Evolutionary conservation across 306 rosid genomes (phyloP).

Genomic region (Acacia confusa): DNA sequence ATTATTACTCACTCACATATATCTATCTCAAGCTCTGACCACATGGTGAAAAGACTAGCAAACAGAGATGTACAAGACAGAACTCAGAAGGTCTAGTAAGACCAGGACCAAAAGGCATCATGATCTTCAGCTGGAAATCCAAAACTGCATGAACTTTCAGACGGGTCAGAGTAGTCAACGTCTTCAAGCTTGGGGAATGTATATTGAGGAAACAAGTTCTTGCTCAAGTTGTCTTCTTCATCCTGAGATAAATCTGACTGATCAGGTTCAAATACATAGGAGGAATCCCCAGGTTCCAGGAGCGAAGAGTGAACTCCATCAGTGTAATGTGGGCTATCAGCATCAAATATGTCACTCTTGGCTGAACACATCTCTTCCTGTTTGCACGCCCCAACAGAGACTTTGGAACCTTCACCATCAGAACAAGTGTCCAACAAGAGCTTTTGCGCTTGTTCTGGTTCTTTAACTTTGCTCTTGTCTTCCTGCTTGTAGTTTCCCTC

Average conservation of each 20-base stretch:
- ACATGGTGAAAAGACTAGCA: background rate
- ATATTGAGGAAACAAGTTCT: slow-evolving; percentile 48
- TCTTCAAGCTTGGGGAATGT: slow-evolving; percentile 64
- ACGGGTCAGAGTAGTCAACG: slow-evolving; percentile 54
- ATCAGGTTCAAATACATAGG: slow-evolving; percentile 50
- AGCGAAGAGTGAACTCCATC: slow-evolving; percentile 57
- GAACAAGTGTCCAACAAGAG: slow-evolving; percentile 33
- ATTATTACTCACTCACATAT: slow-evolving; percentile 2
- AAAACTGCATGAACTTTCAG: slow-evolving; percentile 52
- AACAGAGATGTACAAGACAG: slow-evolving; percentile 7
- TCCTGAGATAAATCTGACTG: slow-evolving; percentile 72
- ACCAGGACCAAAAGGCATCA: slow-evolving; percentile 76
- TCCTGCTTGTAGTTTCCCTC: slow-evolving; percentile 20
- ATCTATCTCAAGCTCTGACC: slow-evolving; percentile 25
- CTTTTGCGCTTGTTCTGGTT: slow-evolving; percentile 25
- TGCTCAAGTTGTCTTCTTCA: slow-evolving; percentile 59
- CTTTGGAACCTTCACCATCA: slow-evolving; percentile 54
- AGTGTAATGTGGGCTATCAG: slow-evolving; percentile 61
- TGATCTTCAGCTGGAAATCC: slow-evolving; percentile 61
- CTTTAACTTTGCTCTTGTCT: slow-evolving; percentile 37
- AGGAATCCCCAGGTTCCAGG: slow-evolving; percentile 51
- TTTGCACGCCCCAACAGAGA: slow-evolving; percentile 43
- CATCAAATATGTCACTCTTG: slow-evolving; percentile 66
- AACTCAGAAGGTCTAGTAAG: slow-evolving; percentile 25
- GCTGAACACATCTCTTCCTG: slow-evolving; percentile 56